Evolutionary conservation across 1,139 yeast genomes (phyloP).

Genomic region (Diutina scorzettiae): DNA sequence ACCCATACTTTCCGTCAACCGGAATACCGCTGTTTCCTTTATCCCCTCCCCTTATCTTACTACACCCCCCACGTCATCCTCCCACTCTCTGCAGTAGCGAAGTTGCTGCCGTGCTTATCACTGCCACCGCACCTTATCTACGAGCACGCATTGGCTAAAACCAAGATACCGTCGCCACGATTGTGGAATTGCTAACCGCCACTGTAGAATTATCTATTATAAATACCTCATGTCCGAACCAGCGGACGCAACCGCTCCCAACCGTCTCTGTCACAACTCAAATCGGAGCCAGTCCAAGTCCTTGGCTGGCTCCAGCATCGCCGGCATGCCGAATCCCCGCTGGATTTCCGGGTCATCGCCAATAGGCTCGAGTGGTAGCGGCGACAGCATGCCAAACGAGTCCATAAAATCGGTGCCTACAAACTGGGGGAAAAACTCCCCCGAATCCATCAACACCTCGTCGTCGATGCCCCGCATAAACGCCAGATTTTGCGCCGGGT

Average conservation of each 20-base stretch:
- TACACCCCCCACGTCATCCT: too few relatives aligned
- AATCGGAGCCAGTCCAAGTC: slow-evolving; percentile 39
- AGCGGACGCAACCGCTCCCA: too few relatives aligned
- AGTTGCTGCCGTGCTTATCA: too few relatives aligned
- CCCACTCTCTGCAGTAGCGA: too few relatives aligned
- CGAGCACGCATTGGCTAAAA: too few relatives aligned
- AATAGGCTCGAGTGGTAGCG: slow-evolving; percentile 8
- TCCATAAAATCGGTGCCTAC: not conserved
- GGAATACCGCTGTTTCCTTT: too few relatives aligned
- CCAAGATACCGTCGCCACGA: too few relatives aligned
- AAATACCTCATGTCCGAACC: not conserved
- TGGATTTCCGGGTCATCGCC: slow-evolving; percentile 10
- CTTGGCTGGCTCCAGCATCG: slow-evolving; percentile 9
- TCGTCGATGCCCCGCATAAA: slow-evolving; percentile 8
- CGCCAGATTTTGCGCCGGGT: slow-evolving; percentile 11
- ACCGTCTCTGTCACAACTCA: slow-evolving; percentile 18
- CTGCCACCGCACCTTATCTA: too few relatives aligned
- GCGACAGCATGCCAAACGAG: slow-evolving; percentile 2
- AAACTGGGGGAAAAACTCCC: not conserved
- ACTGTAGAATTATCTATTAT: too few relatives aligned
- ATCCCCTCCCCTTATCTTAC: too few relatives aligned
- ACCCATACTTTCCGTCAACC: too few relatives aligned
- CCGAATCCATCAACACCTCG: slow-evolving; percentile 9
- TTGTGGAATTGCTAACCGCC: too few relatives aligned
- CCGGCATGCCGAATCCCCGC: slow-evolving; percentile 16